phyloP scores from a whole-genome alignment of 1,284 basidiomycete species.

The Malassezia brasiliensis region DNA sequence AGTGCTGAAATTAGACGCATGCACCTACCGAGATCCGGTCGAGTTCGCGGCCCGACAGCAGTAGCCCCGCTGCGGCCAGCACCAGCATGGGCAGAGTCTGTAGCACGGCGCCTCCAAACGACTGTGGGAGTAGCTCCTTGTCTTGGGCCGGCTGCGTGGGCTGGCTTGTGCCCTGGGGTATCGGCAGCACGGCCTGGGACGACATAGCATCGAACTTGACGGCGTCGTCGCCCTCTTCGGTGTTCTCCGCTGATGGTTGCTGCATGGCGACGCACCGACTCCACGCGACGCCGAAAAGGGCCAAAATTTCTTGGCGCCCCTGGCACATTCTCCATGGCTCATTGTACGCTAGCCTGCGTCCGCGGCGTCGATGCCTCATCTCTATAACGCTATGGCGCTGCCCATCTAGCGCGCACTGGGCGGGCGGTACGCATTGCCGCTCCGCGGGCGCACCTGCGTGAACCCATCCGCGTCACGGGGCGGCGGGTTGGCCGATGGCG shows the following conservation, averaged over 20 bases:
- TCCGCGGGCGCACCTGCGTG: constrained; percentile 15
- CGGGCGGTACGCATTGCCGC: constrained; percentile 39
- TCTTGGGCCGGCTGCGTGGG: too few relatives aligned
- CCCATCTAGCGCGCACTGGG: constrained; percentile 10
- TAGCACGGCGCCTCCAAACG: background rate
- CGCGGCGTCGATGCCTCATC: background rate
- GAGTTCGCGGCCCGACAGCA: constrained; percentile 11
- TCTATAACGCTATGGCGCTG: background rate
- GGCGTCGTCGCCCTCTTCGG: background rate
- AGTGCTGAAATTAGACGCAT: constrained; percentile 44
- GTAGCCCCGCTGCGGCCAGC: constrained; percentile 5
- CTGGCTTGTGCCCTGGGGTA: too few relatives aligned
- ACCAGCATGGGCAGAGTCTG: constrained; percentile 13
- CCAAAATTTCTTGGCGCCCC: too few relatives aligned
- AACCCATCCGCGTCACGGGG: constrained; percentile 11
- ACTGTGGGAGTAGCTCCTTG: background rate
- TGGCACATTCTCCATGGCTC: too few relatives aligned
- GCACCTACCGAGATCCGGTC: constrained; percentile 9
- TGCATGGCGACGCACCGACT: background rate
- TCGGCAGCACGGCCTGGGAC: background rate
- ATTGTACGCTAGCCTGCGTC: too few relatives aligned
- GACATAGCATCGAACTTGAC: background rate
- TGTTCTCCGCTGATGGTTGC: background rate
- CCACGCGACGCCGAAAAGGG: too few relatives aligned
- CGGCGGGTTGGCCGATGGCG: background rate